phyloP scores from a whole-genome alignment of 1,284 basidiomycete species.

The Cerrena zonata region DNA sequence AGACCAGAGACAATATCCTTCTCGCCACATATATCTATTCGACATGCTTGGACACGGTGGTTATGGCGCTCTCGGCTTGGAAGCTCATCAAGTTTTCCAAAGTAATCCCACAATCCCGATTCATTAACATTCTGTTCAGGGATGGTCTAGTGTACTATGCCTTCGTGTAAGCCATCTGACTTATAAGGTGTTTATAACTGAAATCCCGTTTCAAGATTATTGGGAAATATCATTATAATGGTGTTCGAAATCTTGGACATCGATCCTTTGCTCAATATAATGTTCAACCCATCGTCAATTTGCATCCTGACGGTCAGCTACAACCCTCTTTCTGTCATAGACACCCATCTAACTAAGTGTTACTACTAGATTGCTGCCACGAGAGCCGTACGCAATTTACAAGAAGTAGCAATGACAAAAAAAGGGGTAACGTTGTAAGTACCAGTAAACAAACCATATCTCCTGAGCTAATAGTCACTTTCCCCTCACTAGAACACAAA shows the following conservation, averaged over 20 bases:
- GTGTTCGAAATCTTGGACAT: background rate
- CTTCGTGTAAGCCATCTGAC: background rate
- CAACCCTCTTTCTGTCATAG: too few species aligned
- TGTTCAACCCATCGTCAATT: background rate
- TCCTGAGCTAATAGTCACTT: too few species aligned
- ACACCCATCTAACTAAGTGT: too few species aligned
- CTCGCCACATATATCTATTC: background rate
- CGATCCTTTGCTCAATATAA: background rate
- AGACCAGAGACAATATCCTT: background rate
- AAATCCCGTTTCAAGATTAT: background rate
- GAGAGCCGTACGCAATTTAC: too few species aligned
- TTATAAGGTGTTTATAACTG: too few species aligned
- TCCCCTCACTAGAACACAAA: too few species aligned
- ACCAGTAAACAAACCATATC: too few species aligned
- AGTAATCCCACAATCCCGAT: background rate
- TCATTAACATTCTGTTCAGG: background rate
- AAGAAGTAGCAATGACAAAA: too few species aligned
- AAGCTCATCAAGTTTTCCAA: background rate
- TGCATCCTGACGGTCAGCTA: background rate
- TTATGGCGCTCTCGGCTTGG: background rate
- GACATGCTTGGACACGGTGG: background rate
- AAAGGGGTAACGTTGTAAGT: too few species aligned
- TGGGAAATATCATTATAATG: background rate
- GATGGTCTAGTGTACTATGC: conserved; percentile 3
- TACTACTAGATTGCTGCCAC: too few species aligned